A percentile compares a stretch with the other conserved stretches of the same genome.
phyloP scores from a whole-genome alignment of 371 early-diverging fungal species.

The Mortierella sp. region DNA sequence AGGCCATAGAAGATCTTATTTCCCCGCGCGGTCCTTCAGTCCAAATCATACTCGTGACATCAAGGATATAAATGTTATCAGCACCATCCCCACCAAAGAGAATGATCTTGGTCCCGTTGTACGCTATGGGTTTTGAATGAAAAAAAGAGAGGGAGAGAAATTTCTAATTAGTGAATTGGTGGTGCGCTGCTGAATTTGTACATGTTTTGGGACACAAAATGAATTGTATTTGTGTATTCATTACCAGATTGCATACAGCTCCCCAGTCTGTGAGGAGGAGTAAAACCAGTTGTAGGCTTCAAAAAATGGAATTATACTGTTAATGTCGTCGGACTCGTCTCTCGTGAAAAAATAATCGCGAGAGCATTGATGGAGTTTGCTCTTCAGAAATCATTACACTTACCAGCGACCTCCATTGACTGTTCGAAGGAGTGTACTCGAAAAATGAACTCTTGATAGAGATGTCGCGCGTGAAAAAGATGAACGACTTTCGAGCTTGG shows the following conservation, averaged over 20 bases:
- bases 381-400: too few relatives aligned
- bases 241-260: neutral
- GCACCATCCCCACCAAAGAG: slow-evolving; percentile 13
- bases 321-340: too few relatives aligned
- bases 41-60: slow-evolving; percentile 19
- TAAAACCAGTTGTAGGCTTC: too few relatives aligned
- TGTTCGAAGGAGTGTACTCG: neutral
- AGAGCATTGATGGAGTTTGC: too few relatives aligned
- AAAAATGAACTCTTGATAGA: neutral
- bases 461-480: neutral
- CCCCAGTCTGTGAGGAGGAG: neutral
- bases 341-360: neutral
- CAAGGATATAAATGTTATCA: slow-evolving; percentile 8
- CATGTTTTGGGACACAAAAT: too few relatives aligned
- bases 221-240: neutral
- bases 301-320: too few relatives aligned
- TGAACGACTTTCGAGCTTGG: neutral
- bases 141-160: too few relatives aligned
- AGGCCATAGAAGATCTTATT: too few relatives aligned
- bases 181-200: too few relatives aligned
- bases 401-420: neutral
- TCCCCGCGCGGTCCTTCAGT: neutral
- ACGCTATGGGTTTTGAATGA: neutral
- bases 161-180: too few relatives aligned
- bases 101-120: slow-evolving; percentile 23